Base-by-base conservation (phyloP, 208 protist species). In the Novymonas esmeraldas region DNA sequence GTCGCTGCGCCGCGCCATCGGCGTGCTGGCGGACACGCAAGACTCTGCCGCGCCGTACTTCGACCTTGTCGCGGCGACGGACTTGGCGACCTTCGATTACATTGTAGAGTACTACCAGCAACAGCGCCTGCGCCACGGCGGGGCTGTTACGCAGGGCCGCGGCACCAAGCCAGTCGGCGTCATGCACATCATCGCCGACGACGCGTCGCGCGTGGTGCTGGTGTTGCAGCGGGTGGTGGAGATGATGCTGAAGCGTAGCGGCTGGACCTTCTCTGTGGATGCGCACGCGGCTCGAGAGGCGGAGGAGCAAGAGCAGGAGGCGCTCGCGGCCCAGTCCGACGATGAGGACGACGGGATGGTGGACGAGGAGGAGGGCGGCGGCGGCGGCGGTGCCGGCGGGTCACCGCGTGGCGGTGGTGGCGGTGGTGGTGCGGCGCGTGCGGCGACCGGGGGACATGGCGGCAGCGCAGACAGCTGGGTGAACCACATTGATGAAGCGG, bases 11-110 rank as follows among this genome's bases (percentile, higher is more conserved):
- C 42, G 33, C 2, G 58, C 49, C 36, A 64, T 64, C 26, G 34
- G 42, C 29, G 20, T 42, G 29, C 24, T 28, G n/a, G 49, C 10
- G 11, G 45, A 55, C 13, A 31, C n/a, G n/a, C n/a, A n/a, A n/a
- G n/a, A n/a, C n/a, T n/a, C n/a, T n/a, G n/a, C n/a, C n/a, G n/a
- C 50, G 31, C 71, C 52, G 18, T 95, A 95, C 64, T 93, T 90
- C 75, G 83, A 90, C 59, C 75, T 92, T 39, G 81, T 95, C 56
- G 78, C 79, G 31, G 85, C 89, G 0, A 79, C 86, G 0, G 86
- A 95, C 73, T 60, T 82, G 45, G 70, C 77, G n/a, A 79, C 86
- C 36, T 93, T 85, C 64, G 84, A 92, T 46, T 85, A 85, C 48
- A 58, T 95, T 28, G 31, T 89, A 6, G 73, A 87, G 26, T 90